A percentile compares a stretch with the other conserved stretches of the same genome.
Conservation (phyloP, 2,329 filamentous ascomycete genomes). For the Aspergillus calidoustus region DNA sequence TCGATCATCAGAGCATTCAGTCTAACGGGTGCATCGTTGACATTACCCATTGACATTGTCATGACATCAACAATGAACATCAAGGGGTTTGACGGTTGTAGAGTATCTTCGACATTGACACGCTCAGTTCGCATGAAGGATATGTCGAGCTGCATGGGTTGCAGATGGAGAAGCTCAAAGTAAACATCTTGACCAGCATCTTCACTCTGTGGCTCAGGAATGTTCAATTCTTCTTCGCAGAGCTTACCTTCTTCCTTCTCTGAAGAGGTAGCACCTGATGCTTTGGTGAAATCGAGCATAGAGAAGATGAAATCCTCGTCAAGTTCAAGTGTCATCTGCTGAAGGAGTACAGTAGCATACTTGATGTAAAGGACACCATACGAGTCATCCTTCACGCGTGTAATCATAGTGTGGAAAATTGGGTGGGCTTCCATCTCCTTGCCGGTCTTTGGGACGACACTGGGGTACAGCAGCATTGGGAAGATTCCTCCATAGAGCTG, state of each 20-base stretch:
- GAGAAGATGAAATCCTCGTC: constrained; percentile 99
- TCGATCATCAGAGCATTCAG: constrained; percentile 94
- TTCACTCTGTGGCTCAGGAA: constrained; percentile 86
- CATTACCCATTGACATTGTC: constrained; percentile 98
- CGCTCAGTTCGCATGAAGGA: constrained; percentile 97
- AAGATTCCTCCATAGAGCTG: constrained; percentile 98
- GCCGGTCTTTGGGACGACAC: constrained; percentile 94
- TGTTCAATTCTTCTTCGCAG: constrained; percentile 86
- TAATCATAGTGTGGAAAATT: constrained; percentile 88
- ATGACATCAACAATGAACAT: constrained; percentile 99
- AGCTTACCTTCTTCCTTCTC: constrained; percentile 82
- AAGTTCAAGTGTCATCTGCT: constrained; percentile 97
- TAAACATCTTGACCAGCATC: constrained; percentile 92
- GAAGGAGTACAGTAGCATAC: constrained; percentile 88
- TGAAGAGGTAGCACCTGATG: constrained; percentile 86
- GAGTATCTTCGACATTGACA: constrained; percentile 94
- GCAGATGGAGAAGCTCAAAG: constrained; percentile 94
- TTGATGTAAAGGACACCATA: constrained; percentile 99
- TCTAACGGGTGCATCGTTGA: constrained; percentile 94
- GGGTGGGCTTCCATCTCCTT: constrained; percentile 96
- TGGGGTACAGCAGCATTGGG: constrained; percentile 94
- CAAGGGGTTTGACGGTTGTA: constrained; percentile 85
- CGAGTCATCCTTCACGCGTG: constrained; percentile 95
- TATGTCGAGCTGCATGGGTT: constrained; percentile 96
- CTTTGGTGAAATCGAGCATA: constrained; percentile 90